phyloP scores from a whole-genome alignment of 345 rosid species.

The Populus tremula region DNA sequence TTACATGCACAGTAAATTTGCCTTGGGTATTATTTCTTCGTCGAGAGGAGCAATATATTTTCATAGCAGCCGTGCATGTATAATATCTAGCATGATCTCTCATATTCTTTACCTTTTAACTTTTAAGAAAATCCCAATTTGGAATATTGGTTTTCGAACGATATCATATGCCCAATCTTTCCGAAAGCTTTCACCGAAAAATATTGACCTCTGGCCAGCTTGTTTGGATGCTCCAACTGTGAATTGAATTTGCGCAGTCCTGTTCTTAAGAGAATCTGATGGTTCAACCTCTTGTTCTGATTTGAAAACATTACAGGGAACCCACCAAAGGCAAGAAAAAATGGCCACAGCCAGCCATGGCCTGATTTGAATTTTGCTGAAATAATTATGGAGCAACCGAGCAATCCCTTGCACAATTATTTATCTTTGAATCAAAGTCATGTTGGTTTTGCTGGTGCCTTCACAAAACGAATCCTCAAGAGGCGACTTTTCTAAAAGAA shows the following conservation, averaged over 20 bases:
- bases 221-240: constrained; percentile 21
- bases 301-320: constrained; percentile 8
- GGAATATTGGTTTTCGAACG: constrained; percentile 23
- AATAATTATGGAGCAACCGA: constrained; percentile 24
- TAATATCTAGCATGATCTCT: background rate
- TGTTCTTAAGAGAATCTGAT: background rate
- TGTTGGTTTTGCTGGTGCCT: constrained; percentile 14
- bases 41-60: background rate
- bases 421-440: constrained; percentile 38
- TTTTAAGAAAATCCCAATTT: constrained; percentile 12
- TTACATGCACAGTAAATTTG: too few species aligned
- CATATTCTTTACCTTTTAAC: background rate
- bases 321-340: constrained; percentile 10
- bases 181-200: background rate
- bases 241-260: background rate
- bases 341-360: constrained; percentile 2
- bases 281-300: constrained; percentile 17
- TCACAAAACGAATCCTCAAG: constrained; percentile 20
- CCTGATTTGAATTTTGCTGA: constrained; percentile 18
- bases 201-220: constrained; percentile 10
- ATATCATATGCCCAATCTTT: constrained; percentile 6
- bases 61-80: background rate
- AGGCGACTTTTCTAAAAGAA: constrained; percentile 23
- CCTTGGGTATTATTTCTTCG: too few species aligned
- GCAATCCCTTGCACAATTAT: constrained; percentile 22